These are phyloP conservation scores for Lactarius trivialis DNA, from an alignment of 768 basidiomycete species.

Conservation along the genomic window DNA sequence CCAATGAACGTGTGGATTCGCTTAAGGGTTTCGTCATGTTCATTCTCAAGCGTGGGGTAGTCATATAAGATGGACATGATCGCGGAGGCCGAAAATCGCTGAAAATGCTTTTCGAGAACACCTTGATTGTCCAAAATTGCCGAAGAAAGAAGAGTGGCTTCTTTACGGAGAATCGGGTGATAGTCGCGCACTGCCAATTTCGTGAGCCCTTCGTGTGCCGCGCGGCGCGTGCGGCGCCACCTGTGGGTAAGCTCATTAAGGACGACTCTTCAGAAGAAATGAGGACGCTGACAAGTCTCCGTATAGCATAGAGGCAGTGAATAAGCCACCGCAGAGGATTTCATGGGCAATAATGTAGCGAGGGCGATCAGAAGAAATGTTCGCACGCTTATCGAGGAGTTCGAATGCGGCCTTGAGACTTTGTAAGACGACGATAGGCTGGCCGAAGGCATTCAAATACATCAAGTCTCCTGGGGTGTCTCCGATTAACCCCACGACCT, in stretches of 20 bases:
- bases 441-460: constrained; percentile 7
- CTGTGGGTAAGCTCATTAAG: background rate
- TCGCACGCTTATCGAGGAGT: constrained; percentile 33
- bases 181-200: background rate
- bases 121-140: background rate
- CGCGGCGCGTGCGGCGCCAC: constrained; percentile 15
- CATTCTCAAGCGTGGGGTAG: constrained; percentile 5
- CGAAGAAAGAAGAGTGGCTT: constrained; percentile 2
- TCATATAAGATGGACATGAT: constrained; percentile 7
- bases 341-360: constrained; percentile 29
- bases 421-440: constrained; percentile 29
- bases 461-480: constrained; percentile 2
- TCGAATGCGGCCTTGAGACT: constrained; percentile 31
- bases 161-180: constrained; percentile 1
- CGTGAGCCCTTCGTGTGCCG: constrained; percentile 9
- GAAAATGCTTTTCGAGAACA: background rate
- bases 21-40: constrained; percentile 4
- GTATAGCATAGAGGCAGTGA: constrained; percentile 25
- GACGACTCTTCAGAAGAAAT: background rate
- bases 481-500: background rate
- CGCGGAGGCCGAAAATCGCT: constrained; percentile 2
- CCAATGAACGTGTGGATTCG: background rate
- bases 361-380: constrained; percentile 28
- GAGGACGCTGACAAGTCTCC: constrained; percentile 23
- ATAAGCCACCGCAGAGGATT: constrained; percentile 29